These are phyloP conservation scores for Phytophthora quininea DNA, from an alignment of 352 stramenopile species.

Conservation along the genomic window DNA sequence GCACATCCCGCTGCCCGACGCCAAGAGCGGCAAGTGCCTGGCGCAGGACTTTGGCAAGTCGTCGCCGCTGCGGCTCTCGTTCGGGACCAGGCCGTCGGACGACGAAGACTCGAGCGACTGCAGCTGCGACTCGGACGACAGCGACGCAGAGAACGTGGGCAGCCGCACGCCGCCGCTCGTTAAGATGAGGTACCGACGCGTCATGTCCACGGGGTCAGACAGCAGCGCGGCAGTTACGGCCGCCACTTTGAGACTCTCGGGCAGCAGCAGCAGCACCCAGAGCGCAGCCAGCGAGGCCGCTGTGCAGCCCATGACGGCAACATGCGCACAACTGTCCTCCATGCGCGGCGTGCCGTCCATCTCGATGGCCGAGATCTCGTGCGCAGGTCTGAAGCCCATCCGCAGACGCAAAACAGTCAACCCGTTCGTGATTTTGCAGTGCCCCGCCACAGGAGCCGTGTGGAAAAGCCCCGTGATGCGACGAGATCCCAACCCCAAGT, in stretches of 20 bases:
- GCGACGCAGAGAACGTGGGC: conserved; percentile 25
- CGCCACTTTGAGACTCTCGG: conserved; percentile 30
- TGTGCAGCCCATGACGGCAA: conserved; percentile 22
- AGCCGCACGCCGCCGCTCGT: conserved; percentile 5
- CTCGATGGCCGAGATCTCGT: conserved; percentile 41
- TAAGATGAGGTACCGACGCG: conserved; percentile 27
- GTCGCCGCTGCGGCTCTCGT: conserved; percentile 33
- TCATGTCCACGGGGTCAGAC: conserved; percentile 34
- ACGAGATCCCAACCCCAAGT: conserved; percentile 48
- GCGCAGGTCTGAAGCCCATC: conserved; percentile 46
- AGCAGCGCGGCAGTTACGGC: conserved; percentile 21
- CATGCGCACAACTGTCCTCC: background rate
- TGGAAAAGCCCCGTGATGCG: conserved; percentile 60
- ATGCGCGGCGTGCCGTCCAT: conserved; percentile 12
- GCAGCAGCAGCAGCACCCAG: conserved; percentile 44
- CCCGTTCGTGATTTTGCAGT: conserved; percentile 56
- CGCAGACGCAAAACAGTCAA: conserved; percentile 64
- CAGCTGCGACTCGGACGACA: conserved; percentile 32
- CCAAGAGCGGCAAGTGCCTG: conserved; percentile 38
- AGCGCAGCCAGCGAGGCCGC: conserved; percentile 30
- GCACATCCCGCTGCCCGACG: conserved; percentile 49
- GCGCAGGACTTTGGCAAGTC: conserved; percentile 41
- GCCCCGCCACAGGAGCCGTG: conserved; percentile 23
- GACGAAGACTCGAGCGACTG: conserved; percentile 36
- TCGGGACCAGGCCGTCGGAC: conserved; percentile 33